These are phyloP conservation scores for Lentinula detonsa DNA, from an alignment of 768 basidiomycete genomes.

Conservation along the genomic window DNA sequence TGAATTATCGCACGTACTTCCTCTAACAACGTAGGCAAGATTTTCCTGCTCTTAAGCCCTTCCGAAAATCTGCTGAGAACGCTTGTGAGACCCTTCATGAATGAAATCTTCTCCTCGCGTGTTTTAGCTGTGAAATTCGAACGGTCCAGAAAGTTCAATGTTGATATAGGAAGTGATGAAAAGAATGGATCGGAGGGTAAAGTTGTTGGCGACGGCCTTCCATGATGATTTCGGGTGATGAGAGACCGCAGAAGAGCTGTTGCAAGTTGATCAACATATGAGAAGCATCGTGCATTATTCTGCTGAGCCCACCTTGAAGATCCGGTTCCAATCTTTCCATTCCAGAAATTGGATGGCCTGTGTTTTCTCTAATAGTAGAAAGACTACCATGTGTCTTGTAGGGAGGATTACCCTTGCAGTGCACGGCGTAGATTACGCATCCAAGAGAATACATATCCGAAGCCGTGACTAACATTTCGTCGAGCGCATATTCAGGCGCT, in stretches of 20 bases:
- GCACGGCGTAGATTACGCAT: conserved; percentile 86
- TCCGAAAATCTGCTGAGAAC: conserved; percentile 87
- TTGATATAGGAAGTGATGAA: conserved; percentile 92
- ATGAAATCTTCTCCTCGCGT: conserved; percentile 92
- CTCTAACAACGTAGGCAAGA: conserved; percentile 87
- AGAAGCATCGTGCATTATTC: neutral
- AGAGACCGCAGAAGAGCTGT: conserved; percentile 75
- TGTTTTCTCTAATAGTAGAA: conserved; percentile 61
- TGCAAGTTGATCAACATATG: neutral
- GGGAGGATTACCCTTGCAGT: conserved; percentile 82
- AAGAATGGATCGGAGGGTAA: conserved; percentile 88
- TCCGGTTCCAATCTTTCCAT: conserved; percentile 65
- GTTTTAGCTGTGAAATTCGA: conserved; percentile 94
- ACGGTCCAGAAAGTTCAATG: conserved; percentile 92
- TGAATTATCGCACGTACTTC: conserved; percentile 47
- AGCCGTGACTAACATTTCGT: conserved; percentile 78
- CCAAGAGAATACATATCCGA: conserved; percentile 95
- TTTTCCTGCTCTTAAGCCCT: conserved; percentile 79
- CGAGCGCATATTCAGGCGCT: conserved; percentile 94
- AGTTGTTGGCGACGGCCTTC: conserved; percentile 70
- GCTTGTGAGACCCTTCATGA: conserved; percentile 82
- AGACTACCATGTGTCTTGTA: conserved; percentile 82
- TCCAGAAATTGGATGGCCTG: conserved; percentile 54
- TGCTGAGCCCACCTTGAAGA: conserved; percentile 52
- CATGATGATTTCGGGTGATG: conserved; percentile 70